Evolutionary conservation across 371 early-diverging fungal genomes (phyloP), one percentile per base, ranked within the genome.

Genomic region (Mucor piriformis): DNA sequence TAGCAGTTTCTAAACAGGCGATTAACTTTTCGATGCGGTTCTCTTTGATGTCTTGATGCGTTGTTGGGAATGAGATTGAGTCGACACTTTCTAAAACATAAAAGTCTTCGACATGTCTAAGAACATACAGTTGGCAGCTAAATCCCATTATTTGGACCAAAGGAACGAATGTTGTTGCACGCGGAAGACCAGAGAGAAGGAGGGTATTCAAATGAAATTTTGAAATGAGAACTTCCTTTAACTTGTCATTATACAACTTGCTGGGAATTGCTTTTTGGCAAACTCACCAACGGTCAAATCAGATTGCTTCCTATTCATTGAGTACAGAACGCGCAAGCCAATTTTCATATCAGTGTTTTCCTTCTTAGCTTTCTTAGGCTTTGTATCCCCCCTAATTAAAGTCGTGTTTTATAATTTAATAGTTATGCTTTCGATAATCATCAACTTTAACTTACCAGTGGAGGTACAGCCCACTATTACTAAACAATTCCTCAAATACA

Each of bases 261-360:
- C 54, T 48, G 1, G 33, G 15, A 16, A 54, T 53, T 18, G 64
- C 43, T 57, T 58, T 20, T 58, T 57, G 20, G 54, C 50, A 54
- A 58, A 64, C 50, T 58, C 53, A 50, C 53, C 57, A 58, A 42
- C 43, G 35, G 10, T 50, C 24, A 42, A 21, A 50, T 54, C 53
- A 11, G 58, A 27, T 53, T 25, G 40, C 34, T 63, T 57, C 12
- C 53, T 53, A 47, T 63, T 63, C 5, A 44, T 12, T 32, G 43
- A 63, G 23, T 33, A 56, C 29, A 62, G 42, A 24, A 62, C 21
- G 25, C 63, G 57, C 23, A 63, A 47, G 33, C 32, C 57, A 57
- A 57, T 57, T 33, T 63, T 63, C 53, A 63, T 57, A n/a, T 57
- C 34, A 20, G 37, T 54, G 20, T 40, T 50, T 55, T 63, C 57